phyloP scores from a whole-genome alignment of 108 stramenopile species.

The Stephanodiscus triporus region DNA sequence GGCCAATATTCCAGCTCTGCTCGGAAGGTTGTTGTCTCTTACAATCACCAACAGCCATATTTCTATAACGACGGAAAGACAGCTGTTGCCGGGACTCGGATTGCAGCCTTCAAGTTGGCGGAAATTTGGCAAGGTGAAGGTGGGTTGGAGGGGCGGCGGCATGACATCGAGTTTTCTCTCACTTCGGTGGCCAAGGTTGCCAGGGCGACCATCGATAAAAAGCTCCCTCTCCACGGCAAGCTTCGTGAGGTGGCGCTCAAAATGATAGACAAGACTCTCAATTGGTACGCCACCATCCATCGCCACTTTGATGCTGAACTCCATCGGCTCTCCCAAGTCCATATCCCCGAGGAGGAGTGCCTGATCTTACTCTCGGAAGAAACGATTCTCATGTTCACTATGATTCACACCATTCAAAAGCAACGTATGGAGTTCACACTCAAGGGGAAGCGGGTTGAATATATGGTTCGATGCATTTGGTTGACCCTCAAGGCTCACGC shows the following conservation, averaged over 20 bases:
- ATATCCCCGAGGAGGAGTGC: background rate
- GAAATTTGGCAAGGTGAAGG: background rate
- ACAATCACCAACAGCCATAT: too few relatives aligned
- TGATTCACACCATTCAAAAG: background rate
- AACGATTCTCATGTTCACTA: background rate
- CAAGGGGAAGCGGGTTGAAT: background rate
- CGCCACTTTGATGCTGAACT: background rate
- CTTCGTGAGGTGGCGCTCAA: background rate
- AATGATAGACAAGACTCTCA: background rate
- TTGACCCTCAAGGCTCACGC: background rate
- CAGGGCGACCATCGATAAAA: background rate
- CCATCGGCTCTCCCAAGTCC: background rate
- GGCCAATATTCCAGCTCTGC: too few relatives aligned
- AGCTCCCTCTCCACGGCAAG: background rate
- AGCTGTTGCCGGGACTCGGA: background rate
- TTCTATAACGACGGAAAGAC: background rate
- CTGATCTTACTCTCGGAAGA: background rate
- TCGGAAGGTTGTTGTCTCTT: too few relatives aligned
- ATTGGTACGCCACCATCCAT: background rate
- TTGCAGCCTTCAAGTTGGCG: background rate
- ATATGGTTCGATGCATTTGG: background rate
- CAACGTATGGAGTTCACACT: background rate
- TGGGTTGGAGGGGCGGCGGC: background rate
- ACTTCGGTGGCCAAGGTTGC: background rate
- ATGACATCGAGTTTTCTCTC: background rate